These are phyloP conservation scores for Saururus chinensis DNA, from an alignment of 164 flowering plant genomes.

Conservation along the genomic window DNA sequence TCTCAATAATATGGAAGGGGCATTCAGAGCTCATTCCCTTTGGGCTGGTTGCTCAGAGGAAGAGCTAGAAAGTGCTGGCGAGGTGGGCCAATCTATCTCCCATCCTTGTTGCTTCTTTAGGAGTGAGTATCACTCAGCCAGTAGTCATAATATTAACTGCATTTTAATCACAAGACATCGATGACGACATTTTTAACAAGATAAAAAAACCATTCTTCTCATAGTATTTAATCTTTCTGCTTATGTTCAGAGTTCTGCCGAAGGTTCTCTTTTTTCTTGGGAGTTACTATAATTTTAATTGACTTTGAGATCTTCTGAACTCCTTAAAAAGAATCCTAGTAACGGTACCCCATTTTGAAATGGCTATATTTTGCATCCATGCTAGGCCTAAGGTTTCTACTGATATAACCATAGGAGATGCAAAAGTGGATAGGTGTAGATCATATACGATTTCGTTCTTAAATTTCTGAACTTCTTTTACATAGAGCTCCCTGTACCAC, in stretches of 20 bases:
- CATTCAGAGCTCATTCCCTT: slow-evolving; percentile 82
- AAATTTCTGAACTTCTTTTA: no score
- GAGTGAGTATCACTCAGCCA: neutral
- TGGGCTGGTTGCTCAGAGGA: slow-evolving; percentile 93
- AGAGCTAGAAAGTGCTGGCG: slow-evolving; percentile 93
- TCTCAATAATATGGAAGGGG: slow-evolving; percentile 73
- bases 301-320: neutral
- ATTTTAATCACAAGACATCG: no score
- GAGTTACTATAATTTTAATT: neutral
- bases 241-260: neutral
- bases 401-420: no score
- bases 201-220: no score
- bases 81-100: slow-evolving; percentile 37
- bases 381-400: no score
- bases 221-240: no score
- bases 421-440: no score
- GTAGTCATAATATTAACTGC: no score
- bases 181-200: no score
- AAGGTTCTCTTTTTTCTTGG: neutral
- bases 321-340: neutral
- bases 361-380: neutral
- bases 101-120: neutral
- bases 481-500: no score
- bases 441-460: no score
- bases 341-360: no score